Evolutionary conservation across 2,329 filamentous ascomycete species (phyloP), one percentile per base, ranked within the genome.

Genomic region (Zopfia rhizophila): DNA sequence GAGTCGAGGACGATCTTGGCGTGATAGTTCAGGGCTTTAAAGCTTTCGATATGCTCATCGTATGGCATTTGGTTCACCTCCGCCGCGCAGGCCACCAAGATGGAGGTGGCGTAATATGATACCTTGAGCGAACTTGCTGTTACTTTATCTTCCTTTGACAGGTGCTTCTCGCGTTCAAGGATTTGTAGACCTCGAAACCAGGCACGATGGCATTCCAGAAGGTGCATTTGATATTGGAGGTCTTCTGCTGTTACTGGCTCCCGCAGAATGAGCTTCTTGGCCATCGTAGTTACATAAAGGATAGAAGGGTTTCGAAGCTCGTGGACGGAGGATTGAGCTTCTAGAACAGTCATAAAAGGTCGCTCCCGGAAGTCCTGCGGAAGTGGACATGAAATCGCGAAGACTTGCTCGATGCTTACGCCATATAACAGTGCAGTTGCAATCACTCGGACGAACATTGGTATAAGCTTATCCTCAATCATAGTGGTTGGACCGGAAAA

Each of bases 221-320:
- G 23, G 3, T 51, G 36, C 5, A 16, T 19, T 16, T 53, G 55
- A 7, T 45, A 28, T 17, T 36, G 28, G 11, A 51, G 21, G 14
- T 55, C 49, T 25, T 54, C 19, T 7, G 22, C 11, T 1, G 38
- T 37, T 3, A 51, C 32, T 22, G 18, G 7, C 4, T 39, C 41
- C 3, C 19, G 43, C 3, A 33, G 3, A 14, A 44, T 19, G 14
- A 55, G 47, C 2, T 32, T 50, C 14, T 44, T 50, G 1, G 53
- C 19, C 7, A 55, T 18, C 11, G 21, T 19, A 5, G 21, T 23
- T 4, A 42, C 30, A 6, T 32, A 48, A 0, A 59, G 4, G 8
- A 62, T 31, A 7, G 56, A 43, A 2, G 56, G 49, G 17, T 65
- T 66, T 5, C 55, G 52, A 11, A 66, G 49, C 13, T 60, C 55